These are phyloP conservation scores for Brassica hybrid DNA, from an alignment of 441 rosid species.

Conservation along the genomic window DNA sequence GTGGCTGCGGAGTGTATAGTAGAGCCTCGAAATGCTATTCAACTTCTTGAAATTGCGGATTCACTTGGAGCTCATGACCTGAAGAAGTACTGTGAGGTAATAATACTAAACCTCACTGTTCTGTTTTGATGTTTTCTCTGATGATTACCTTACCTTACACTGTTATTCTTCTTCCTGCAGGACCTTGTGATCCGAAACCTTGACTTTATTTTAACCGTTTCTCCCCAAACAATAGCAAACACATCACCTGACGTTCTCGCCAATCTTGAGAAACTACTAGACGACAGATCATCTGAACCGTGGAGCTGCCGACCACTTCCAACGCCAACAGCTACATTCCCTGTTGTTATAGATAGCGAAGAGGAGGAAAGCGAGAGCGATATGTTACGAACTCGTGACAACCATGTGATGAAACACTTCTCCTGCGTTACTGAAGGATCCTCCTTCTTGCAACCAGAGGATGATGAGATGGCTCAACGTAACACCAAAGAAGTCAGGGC, in stretches of 20 bases:
- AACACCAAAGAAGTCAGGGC: slow-evolving; percentile 76
- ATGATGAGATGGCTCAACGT: slow-evolving; percentile 57
- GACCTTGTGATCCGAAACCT: slow-evolving; percentile 87
- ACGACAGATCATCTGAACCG: slow-evolving; percentile 80
- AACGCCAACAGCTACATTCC: slow-evolving; percentile 86
- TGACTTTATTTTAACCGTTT: slow-evolving; percentile 76
- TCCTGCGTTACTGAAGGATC: slow-evolving; percentile 39
- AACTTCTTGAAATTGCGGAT: slow-evolving; percentile 96
- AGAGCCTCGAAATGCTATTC: slow-evolving; percentile 88
- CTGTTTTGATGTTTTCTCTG: not conserved
- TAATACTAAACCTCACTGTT: not conserved
- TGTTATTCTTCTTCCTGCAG: slow-evolving; percentile 55
- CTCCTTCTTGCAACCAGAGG: slow-evolving; percentile 65
- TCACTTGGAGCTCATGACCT: slow-evolving; percentile 88
- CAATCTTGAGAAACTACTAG: slow-evolving; percentile 79
- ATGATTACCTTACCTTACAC: slow-evolving; percentile 24
- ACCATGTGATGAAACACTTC: slow-evolving; percentile 45
- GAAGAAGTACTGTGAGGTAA: slow-evolving; percentile 93
- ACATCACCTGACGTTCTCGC: slow-evolving; percentile 80
- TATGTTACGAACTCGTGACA: slow-evolving; percentile 65
- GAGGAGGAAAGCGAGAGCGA: slow-evolving; percentile 81
- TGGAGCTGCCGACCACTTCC: slow-evolving; percentile 95
- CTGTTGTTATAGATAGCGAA: slow-evolving; percentile 78
- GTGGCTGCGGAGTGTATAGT: slow-evolving; percentile 90
- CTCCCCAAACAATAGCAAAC: slow-evolving; percentile 74